Base-by-base conservation (phyloP, 176 grass and related monocot species). In the Eragrostis nindensis region DNA sequence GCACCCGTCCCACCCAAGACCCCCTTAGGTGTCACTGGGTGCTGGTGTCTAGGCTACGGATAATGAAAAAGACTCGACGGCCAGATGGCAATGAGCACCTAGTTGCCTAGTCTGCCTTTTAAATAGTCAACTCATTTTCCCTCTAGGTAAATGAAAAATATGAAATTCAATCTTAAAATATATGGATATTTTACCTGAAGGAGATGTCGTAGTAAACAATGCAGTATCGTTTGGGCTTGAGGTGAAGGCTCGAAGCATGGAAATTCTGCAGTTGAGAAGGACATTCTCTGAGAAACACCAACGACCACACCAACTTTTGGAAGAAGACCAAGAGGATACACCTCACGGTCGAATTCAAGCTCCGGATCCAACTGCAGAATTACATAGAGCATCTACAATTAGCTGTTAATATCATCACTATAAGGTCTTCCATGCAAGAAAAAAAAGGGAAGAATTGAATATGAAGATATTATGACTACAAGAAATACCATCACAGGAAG, bases 261-360 rank as follows among this genome's bases (percentile, higher is more conserved):
- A 77, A 98, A 98, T 67, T 98, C 96, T 27, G 90, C 86, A 25
- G 96, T 89, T 82, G 96, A 93, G 63, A 98, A 98, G 65, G 96
- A 98, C 84, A 95, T 93, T 75, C 96, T 87, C 79, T 98, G 96
- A 81, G 88, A 93, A 84, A 98, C 90, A 64, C 92, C 96, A 85
- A 98, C 96, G 11, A 98, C 96, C 43, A 93, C 96, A 36, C 86
- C 96, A 44, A 93, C 92, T 77, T 98, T 98, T 83, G 92, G 92
- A 81, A 98, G 90, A 86, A 98, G 96, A 77, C 96, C 96, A 84
- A 98, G 82, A 71, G 96, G 96, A 83, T 98, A 98, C 84, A 98
- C 91, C 76, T 98, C 96, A 9, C 92, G 88, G 77, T 98, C 92
- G 86, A 98, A 98, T 75, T 98, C 96, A 89, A 98, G 96, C 75